Percentiles rank a stretch among this genome's conserved stretches.
phyloP scores from a whole-genome alignment of 345 rosid genomes.

The Eucalyptus pauciflora region DNA sequence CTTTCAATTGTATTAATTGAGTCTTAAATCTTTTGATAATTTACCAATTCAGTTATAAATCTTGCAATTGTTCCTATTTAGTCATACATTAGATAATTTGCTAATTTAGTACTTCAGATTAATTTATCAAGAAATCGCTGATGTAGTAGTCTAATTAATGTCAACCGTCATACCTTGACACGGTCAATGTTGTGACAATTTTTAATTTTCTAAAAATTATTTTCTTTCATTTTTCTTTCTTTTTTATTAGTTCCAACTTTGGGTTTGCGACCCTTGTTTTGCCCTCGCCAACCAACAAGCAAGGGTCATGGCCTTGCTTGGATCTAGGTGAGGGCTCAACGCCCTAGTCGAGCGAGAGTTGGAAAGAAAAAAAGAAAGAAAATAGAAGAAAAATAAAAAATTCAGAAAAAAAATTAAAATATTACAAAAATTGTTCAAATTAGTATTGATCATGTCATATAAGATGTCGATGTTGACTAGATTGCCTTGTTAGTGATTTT shows the following conservation, averaged over 20 bases:
- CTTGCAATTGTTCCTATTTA: no score
- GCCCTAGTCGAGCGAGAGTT: accelerated
- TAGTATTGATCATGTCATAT: accelerated
- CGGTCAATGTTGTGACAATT: accelerated
- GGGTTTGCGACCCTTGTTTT: background rate
- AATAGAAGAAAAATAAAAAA: background rate
- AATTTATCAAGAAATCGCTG: accelerated
- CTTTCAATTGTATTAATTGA: background rate
- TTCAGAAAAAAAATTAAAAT: no score
- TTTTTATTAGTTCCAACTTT: background rate
- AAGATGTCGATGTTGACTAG: accelerated
- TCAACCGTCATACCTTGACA: accelerated
- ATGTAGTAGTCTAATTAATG: no score
- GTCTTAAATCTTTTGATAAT: no score
- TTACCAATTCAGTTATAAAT: accelerated
- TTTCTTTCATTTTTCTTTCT: no score
- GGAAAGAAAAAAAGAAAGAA: background rate
- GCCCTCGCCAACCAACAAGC: background rate
- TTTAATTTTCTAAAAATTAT: no score
- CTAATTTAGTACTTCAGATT: accelerated
- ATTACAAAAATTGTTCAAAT: no score
- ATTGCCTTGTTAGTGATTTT: accelerated
- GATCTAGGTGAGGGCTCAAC: accelerated
- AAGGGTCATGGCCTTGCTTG: background rate
- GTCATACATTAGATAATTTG: background rate